A percentile compares a stretch with the other conserved stretches of the same genome.
Evolutionary conservation across 2,329 filamentous ascomycete genomes (phyloP).

Genomic region (Pseudogymnoascus sp.): DNA sequence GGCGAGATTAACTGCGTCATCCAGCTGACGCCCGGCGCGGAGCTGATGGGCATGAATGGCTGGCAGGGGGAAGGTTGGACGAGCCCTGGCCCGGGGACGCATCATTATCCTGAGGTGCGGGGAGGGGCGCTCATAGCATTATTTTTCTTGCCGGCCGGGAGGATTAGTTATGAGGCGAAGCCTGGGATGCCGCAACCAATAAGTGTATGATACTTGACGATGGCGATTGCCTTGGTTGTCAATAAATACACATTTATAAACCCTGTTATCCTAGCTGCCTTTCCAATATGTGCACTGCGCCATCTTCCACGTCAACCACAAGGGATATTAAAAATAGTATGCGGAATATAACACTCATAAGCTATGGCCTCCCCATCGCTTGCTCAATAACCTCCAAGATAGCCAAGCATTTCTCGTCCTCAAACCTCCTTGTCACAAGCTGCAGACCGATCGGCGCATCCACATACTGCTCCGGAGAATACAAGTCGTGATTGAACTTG

Average conservation of each 20-base stretch:
- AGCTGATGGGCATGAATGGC: conserved; percentile 47
- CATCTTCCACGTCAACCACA: neutral
- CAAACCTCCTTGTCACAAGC: conserved; percentile 22
- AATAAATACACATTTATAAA: neutral
- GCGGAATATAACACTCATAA: neutral
- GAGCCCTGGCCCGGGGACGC: conserved; percentile 43
- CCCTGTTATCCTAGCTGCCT: neutral
- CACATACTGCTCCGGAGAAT: conserved; percentile 25
- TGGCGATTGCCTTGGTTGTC: neutral
- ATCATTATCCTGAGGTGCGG: conserved; percentile 47
- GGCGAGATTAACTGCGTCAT: conserved; percentile 49
- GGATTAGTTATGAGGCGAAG: conserved; percentile 41
- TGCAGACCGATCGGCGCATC: conserved; percentile 31
- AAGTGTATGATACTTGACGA: conserved; percentile 8
- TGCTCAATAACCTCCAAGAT: conserved; percentile 13
- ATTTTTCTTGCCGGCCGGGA: conserved; percentile 47
- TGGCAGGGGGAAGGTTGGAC: conserved; percentile 52
- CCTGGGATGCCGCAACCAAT: conserved; percentile 36
- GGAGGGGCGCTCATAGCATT: conserved; percentile 42
- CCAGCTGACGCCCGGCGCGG: conserved; percentile 39
- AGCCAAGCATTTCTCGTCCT: conserved; percentile 15
- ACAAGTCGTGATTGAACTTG: conserved; percentile 16
- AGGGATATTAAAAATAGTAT: neutral
- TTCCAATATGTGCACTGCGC: neutral
- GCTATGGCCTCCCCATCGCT: conserved; percentile 11